These are phyloP conservation scores for Tolypocladium tropicale DNA, from an alignment of 2,329 filamentous ascomycete genomes.

Conservation along the genomic window DNA sequence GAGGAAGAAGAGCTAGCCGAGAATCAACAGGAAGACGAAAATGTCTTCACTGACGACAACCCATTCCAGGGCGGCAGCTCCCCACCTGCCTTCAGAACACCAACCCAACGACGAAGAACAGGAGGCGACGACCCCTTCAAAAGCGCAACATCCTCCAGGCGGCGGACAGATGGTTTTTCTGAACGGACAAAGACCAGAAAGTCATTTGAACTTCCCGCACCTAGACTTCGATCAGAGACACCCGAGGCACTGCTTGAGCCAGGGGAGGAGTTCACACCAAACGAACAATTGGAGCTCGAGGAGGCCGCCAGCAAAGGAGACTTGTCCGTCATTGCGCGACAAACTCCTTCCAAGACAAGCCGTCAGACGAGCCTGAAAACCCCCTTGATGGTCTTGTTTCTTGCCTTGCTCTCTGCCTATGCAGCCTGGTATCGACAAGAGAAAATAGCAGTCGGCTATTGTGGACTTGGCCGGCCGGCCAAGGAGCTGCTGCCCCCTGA, in stretches of 20 bases:
- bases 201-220: slow-evolving; percentile 45
- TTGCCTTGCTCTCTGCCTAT: slow-evolving; percentile 62
- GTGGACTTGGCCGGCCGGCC: slow-evolving; percentile 64
- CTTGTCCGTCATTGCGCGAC: slow-evolving; percentile 30
- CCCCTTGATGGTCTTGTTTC: slow-evolving; percentile 60
- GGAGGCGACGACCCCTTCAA: slow-evolving; percentile 29
- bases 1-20: slow-evolving; percentile 24
- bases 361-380: slow-evolving; percentile 43
- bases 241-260: slow-evolving; percentile 42
- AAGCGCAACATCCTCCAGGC: slow-evolving; percentile 32
- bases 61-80: slow-evolving; percentile 85
- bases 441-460: slow-evolving; percentile 93
- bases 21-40: slow-evolving; percentile 18
- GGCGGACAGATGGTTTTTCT: slow-evolving; percentile 27
- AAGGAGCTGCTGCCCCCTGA: slow-evolving; percentile 37
- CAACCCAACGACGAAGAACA: slow-evolving; percentile 40
- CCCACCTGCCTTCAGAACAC: slow-evolving; percentile 40
- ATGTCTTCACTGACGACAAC: slow-evolving; percentile 79
- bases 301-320: slow-evolving; percentile 52
- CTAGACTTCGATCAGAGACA: slow-evolving; percentile 23
- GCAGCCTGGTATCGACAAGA: slow-evolving; percentile 84
- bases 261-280: slow-evolving; percentile 89
- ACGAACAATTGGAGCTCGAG: slow-evolving; percentile 72
- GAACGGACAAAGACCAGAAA: slow-evolving; percentile 29
- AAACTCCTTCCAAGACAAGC: slow-evolving; percentile 22